Conservation (phyloP, 169 alveolate species). For the Besnoitia besnoiti region DNA sequence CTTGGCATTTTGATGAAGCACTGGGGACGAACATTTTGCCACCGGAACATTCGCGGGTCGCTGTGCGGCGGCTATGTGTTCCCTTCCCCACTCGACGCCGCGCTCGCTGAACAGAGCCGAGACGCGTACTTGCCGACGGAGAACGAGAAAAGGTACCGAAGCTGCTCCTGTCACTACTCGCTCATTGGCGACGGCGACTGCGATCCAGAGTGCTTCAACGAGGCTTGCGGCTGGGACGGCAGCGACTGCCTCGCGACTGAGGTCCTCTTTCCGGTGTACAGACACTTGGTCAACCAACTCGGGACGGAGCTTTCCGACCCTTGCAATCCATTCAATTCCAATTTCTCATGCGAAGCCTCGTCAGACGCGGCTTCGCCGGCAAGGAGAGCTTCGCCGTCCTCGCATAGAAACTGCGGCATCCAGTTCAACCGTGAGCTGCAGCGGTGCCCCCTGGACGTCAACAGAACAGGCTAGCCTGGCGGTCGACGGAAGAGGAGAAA, state of each 20-base stretch:
- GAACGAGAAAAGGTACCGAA: neutral
- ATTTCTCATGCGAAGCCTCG: neutral
- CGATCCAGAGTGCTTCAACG: constrained; percentile 72
- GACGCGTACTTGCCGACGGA: constrained; percentile 9
- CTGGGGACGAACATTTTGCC: constrained; percentile 59
- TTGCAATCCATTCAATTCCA: constrained; percentile 25
- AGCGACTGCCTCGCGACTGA: constrained; percentile 72
- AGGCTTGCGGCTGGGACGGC: constrained; percentile 75
- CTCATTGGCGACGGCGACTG: constrained; percentile 79
- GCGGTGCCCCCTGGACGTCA: neutral
- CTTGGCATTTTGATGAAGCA: constrained; percentile 52
- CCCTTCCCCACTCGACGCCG: constrained; percentile 25
- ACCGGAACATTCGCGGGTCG: constrained; percentile 46
- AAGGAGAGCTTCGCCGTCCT: neutral
- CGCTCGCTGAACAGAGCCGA: neutral
- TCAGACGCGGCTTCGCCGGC: neutral
- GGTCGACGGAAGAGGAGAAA: no score
- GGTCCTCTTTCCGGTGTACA: constrained; percentile 38
- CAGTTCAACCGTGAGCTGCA: constrained; percentile 21
- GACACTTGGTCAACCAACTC: constrained; percentile 33
- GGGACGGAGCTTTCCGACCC: constrained; percentile 4
- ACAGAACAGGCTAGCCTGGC: no score
- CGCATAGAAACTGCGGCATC: neutral
- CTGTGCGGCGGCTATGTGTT: constrained; percentile 60
- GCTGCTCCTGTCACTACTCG: constrained; percentile 66